Conservation (phyloP, 2,329 filamentous ascomycete genomes). For the Macrophomina phaseolina region DNA sequence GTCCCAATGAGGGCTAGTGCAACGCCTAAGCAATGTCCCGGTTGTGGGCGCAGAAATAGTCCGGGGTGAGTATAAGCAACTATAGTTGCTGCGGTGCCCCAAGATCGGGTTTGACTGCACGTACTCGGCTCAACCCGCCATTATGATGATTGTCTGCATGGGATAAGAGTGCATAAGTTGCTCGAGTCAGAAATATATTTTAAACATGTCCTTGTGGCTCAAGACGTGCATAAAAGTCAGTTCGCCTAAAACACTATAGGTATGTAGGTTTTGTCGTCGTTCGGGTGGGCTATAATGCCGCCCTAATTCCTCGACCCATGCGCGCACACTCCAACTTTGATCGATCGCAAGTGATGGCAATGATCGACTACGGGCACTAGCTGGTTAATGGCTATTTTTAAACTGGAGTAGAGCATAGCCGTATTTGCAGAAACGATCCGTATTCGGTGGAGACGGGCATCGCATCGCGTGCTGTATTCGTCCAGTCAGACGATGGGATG, state of each 20-base stretch:
- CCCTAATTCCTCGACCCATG: not conserved
- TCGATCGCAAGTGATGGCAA: slow-evolving; percentile 1
- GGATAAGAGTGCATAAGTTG: too few species aligned
- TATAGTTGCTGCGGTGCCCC: not conserved
- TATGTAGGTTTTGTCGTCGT: not conserved
- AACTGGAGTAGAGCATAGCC: not conserved
- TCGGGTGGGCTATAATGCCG: not conserved
- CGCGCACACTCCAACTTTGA: slow-evolving; percentile 7
- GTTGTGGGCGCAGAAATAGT: not conserved
- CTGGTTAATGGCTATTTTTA: not conserved
- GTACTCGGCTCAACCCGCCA: too few species aligned
- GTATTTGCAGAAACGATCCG: not conserved
- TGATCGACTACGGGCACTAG: slow-evolving; percentile 3
- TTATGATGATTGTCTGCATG: too few species aligned
- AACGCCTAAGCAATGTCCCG: not conserved
- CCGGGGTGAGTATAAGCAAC: not conserved
- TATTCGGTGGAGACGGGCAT: slow-evolving; percentile 6
- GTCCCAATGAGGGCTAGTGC: not conserved
- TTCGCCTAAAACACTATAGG: not conserved
- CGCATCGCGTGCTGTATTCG: slow-evolving; percentile 11
- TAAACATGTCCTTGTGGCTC: too few species aligned
- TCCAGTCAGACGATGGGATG: not conserved
- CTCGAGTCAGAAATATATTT: not conserved
- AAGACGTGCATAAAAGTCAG: not conserved
- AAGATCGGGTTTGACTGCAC: too few species aligned